Evolutionary conservation across 345 rosid genomes (phyloP), one percentile per base, ranked within the genome.

Genomic region (Rhodomyrtus tomentosa): DNA sequence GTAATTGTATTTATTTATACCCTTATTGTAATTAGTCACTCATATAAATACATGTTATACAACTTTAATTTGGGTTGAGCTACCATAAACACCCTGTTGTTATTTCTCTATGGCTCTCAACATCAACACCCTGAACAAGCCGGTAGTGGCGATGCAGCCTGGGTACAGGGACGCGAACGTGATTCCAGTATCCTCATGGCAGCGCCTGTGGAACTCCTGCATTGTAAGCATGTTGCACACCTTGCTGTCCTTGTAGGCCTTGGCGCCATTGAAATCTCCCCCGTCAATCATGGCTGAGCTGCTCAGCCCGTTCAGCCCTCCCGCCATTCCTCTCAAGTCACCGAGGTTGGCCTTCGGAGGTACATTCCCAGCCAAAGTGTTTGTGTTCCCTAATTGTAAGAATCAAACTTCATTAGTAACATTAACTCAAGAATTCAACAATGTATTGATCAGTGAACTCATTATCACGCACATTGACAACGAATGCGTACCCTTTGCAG

Each of bases 161-260:
- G 99, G 99, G 90, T 95, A 97, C 45, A 97, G 94, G 83, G 98
- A 97, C 14, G 98, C 95, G 16, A 97, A 97, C 20, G 98, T 90
- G 80, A 97, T 93, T 21, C 93, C 99, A 0, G 98, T 94, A 48
- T 95, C 98, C 85, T 97, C 96, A 10, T 95, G 99, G 91, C 86
- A 95, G 45, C 96, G 95, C 87, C 98, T 90, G 87, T 97, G 99
- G 90, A 95, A 95, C 85, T 97, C 98, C 85, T 95, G 99, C 98
- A 97, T 97, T 3, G 93, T 92, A 52, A 97, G 92, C 98, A 97
- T 97, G 86, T 97, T 97, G 92, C 98, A 97, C 68, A 97, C 98
- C 86, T 97, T 97, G 90, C 99, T 97, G 92, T 97, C 99, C 89
- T 95, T 97, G 88, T 97, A 95, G 83, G 99, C 98, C 89, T 97